Conservation (phyloP, 163 green algal genomes). For the Chlorella variabilis region DNA sequence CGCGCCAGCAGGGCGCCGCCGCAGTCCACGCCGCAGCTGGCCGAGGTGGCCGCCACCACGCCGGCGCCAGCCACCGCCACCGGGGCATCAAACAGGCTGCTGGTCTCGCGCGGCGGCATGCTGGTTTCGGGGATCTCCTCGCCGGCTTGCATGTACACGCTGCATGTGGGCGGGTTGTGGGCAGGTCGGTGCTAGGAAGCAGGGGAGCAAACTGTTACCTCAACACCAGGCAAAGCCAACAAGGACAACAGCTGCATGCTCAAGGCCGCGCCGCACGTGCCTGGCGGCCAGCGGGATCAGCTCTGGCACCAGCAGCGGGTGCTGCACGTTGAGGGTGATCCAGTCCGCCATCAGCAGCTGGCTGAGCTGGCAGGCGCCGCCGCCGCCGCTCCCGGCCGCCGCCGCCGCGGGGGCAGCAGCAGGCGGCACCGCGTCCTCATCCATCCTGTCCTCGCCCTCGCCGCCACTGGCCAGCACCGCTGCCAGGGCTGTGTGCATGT, state of each 20-base stretch:
- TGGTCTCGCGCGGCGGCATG: constrained; percentile 26
- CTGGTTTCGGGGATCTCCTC: constrained; percentile 6
- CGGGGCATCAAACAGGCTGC: not conserved
- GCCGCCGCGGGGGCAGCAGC: not conserved
- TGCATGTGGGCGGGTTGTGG: not conserved
- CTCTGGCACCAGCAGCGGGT: constrained; percentile 24
- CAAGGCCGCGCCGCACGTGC: not conserved
- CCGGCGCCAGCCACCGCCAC: constrained; percentile 8
- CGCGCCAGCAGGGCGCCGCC: constrained; percentile 3
- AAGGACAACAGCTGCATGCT: not conserved
- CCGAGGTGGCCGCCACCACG: constrained; percentile 3
- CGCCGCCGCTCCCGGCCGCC: not conserved
- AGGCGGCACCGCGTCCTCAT: not conserved
- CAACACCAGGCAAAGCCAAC: too few species aligned
- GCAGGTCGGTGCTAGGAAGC: too few species aligned
- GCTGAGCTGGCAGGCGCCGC: not conserved
- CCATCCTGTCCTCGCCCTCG: not conserved
- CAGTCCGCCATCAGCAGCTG: constrained; percentile 44
- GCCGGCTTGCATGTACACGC: constrained; percentile 4
- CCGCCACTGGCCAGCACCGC: not conserved
- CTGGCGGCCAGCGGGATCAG: constrained; percentile 32
- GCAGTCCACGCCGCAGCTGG: not conserved
- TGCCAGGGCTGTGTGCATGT: constrained; percentile 4
- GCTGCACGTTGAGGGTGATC: constrained; percentile 26
- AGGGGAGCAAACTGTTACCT: too few species aligned